Evolutionary conservation across 2,329 filamentous ascomycete species (phyloP).

Genomic region (Saccharata proteae): DNA sequence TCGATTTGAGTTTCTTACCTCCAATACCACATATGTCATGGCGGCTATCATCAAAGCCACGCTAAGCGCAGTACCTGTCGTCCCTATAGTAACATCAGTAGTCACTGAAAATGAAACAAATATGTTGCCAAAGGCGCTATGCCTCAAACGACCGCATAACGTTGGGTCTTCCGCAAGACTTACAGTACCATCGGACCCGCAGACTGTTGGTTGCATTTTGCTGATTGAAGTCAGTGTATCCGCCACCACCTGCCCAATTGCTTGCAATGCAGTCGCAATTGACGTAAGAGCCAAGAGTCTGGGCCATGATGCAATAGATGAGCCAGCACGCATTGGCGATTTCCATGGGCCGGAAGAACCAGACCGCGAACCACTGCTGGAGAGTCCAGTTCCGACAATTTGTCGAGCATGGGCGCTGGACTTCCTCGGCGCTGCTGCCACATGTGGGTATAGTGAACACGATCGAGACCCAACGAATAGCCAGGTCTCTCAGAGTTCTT

Average conservation of each 20-base stretch:
- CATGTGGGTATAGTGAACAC: too few species aligned
- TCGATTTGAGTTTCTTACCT: too few species aligned
- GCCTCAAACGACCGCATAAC: too few species aligned
- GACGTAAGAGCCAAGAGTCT: constrained; percentile 30
- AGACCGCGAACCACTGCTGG: constrained; percentile 15
- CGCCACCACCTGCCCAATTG: constrained; percentile 24
- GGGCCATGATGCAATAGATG: constrained; percentile 25
- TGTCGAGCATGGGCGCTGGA: neutral
- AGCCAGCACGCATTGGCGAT: constrained; percentile 27
- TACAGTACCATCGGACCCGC: constrained; percentile 19
- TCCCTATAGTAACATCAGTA: constrained; percentile 9
- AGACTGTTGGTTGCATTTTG: constrained; percentile 17
- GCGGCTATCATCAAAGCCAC: constrained; percentile 18
- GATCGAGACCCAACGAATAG: constrained; percentile 8
- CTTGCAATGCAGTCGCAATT: constrained; percentile 31
- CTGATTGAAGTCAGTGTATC: constrained; percentile 29
- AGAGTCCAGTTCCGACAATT: constrained; percentile 1
- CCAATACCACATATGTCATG: constrained; percentile 25
- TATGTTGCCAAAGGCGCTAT: too few species aligned
- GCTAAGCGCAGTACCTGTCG: constrained; percentile 19
- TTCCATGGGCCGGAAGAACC: constrained; percentile 22
- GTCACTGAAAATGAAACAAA: too few species aligned
- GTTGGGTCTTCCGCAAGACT: neutral
- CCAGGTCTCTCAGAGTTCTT: constrained; percentile 8
- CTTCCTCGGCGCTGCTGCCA: neutral